Percentiles rank a stretch among this genome's conserved stretches.
These are phyloP conservation scores for Ceratobasidium papillatum DNA, from an alignment of 1,284 basidiomycete genomes.

Conservation along the genomic window DNA sequence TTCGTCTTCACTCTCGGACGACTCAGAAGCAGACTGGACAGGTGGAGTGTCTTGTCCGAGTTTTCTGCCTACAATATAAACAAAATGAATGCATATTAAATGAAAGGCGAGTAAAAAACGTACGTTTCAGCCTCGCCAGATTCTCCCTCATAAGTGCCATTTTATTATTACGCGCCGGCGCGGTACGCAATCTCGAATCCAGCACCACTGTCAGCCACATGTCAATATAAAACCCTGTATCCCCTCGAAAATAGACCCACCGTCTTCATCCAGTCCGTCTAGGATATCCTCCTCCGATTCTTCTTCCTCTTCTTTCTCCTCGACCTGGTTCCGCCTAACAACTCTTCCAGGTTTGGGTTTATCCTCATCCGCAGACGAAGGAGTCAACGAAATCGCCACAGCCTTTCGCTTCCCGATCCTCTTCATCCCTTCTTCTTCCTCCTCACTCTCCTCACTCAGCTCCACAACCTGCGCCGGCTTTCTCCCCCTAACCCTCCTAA, in stretches of 20 bases:
- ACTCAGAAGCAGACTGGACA: slow-evolving; percentile 53
- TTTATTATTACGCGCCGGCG: slow-evolving; percentile 57
- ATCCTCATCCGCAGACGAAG: slow-evolving; percentile 12
- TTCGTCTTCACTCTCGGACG: slow-evolving; percentile 49
- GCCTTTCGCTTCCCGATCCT: slow-evolving; percentile 15
- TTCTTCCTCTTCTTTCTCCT: slow-evolving; percentile 12
- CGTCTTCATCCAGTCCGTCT: slow-evolving; percentile 43
- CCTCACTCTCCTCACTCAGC: not conserved
- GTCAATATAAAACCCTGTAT: not conserved
- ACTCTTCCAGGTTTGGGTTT: not conserved
- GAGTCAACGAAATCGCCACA: slow-evolving; percentile 12
- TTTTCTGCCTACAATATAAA: slow-evolving; percentile 42
- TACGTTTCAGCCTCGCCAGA: slow-evolving; percentile 71
- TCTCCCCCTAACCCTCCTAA: not conserved
- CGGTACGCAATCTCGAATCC: slow-evolving; percentile 66
- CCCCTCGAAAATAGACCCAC: slow-evolving; percentile 11
- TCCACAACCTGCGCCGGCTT: not conserved
- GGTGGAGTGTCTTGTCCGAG: slow-evolving; percentile 62
- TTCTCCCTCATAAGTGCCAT: slow-evolving; percentile 67
- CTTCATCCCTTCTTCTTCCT: not conserved
- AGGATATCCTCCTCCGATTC: slow-evolving; percentile 41
- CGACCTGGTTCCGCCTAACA: slow-evolving; percentile 2
- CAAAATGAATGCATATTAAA: slow-evolving; percentile 3
- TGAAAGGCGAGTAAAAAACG: slow-evolving; percentile 46
- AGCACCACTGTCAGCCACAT: slow-evolving; percentile 62